A percentile compares a stretch with the other conserved stretches of the same genome.
These are phyloP conservation scores for Russula ochroleuca DNA, from an alignment of 768 basidiomycete genomes.

Conservation along the genomic window DNA sequence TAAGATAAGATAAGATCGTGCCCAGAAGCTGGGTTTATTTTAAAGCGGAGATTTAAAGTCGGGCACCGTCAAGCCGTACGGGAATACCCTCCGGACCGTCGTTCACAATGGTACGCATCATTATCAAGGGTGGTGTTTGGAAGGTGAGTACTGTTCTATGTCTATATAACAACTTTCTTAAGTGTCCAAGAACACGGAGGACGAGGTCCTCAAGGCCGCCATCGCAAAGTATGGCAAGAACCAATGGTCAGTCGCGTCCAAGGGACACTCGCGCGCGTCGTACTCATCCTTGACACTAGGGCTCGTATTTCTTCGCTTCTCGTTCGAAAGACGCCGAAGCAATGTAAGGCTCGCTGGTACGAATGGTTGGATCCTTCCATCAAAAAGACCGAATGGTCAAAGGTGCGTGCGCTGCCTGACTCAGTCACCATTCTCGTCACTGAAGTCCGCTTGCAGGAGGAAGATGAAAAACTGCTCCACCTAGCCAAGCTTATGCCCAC, in stretches of 20 bases:
- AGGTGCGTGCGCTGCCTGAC: constrained; percentile 46
- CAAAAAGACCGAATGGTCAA: constrained; percentile 99
- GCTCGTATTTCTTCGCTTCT: constrained; percentile 96
- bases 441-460: constrained; percentile 51
- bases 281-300: constrained; percentile 43
- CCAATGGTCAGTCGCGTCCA: constrained; percentile 59
- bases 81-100: background rate
- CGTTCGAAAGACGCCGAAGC: constrained; percentile 97
- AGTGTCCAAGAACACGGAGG: constrained; percentile 80
- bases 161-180: background rate
- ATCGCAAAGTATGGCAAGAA: constrained; percentile 98
- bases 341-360: constrained; percentile 99
- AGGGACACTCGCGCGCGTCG: background rate
- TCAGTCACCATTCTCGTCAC: background rate
- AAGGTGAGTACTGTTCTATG: constrained; percentile 47
- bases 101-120: constrained; percentile 71
- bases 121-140: constrained; percentile 92
- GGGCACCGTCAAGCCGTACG: background rate
- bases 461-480: constrained; percentile 97
- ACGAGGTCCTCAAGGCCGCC: constrained; percentile 98
- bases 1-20: constrained; percentile 2
- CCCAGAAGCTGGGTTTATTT: background rate
- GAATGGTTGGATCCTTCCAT: constrained; percentile 99
- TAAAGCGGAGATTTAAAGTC: constrained; percentile 9
- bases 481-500: constrained; percentile 99